phyloP scores from a whole-genome alignment of 768 basidiomycete genomes.

The Auricularia sp. region DNA sequence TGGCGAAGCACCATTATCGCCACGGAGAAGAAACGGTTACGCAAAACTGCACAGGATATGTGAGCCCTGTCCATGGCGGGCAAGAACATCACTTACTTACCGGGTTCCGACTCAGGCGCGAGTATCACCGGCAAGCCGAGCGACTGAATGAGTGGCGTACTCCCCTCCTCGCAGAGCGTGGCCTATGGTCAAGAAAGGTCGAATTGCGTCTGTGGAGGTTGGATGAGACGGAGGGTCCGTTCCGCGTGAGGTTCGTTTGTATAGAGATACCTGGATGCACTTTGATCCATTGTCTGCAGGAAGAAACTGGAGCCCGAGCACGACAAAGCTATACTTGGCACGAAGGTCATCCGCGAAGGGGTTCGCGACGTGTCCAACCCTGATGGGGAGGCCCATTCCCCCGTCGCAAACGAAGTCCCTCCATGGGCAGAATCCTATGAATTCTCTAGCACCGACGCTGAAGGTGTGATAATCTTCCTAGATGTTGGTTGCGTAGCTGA shows the following conservation, averaged over 20 bases:
- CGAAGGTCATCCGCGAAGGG: slow-evolving; percentile 35
- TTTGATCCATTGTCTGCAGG: slow-evolving; percentile 26
- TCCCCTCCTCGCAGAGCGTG: slow-evolving; percentile 61
- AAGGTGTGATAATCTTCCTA: slow-evolving; percentile 32
- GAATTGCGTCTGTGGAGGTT: slow-evolving; percentile 54
- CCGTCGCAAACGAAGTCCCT: slow-evolving; percentile 48
- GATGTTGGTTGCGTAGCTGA: neutral
- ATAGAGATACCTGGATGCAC: neutral
- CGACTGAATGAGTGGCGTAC: slow-evolving; percentile 37
- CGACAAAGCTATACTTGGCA: slow-evolving; percentile 30
- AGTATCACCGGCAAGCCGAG: slow-evolving; percentile 56
- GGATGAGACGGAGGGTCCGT: slow-evolving; percentile 88
- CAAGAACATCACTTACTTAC: too few species aligned
- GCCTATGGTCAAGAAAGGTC: slow-evolving; percentile 62
- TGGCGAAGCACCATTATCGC: slow-evolving; percentile 62
- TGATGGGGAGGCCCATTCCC: slow-evolving; percentile 38
- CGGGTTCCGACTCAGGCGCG: slow-evolving; percentile 39
- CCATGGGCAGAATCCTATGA: slow-evolving; percentile 70
- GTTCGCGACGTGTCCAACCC: slow-evolving; percentile 43
- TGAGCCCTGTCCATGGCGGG: slow-evolving; percentile 23
- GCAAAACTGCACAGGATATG: slow-evolving; percentile 68
- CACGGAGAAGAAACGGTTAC: slow-evolving; percentile 61
- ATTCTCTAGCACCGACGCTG: slow-evolving; percentile 49
- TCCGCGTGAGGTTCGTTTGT: slow-evolving; percentile 59
- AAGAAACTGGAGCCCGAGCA: slow-evolving; percentile 66